phyloP scores from a whole-genome alignment of 352 stramenopile genomes.

The Blastocystis sp. region DNA sequence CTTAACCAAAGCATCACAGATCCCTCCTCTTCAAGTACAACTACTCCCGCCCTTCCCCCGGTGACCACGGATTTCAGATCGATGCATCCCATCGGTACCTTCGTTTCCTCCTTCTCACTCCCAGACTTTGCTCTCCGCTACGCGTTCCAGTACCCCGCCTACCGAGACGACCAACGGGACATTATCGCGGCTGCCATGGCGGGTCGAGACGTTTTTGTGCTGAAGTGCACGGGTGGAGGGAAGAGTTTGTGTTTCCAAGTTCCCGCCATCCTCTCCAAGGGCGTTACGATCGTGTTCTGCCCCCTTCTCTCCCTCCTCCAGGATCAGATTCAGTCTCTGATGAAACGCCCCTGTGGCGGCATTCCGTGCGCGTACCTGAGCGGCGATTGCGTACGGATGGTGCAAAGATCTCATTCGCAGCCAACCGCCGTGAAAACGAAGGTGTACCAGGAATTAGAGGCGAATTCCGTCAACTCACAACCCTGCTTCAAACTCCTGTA shows the following conservation, averaged over 20 bases:
- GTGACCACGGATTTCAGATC: neutral
- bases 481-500: constrained; percentile 59
- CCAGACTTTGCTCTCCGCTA: constrained; percentile 68
- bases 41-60: neutral
- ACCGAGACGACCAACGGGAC: constrained; percentile 88
- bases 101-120: neutral
- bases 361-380: constrained; percentile 80
- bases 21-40: neutral
- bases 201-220: constrained; percentile 90
- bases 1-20: neutral
- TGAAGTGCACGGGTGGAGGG: constrained; percentile 97
- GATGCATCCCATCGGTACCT: constrained; percentile 42
- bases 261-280: constrained; percentile 79
- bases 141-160: constrained; percentile 90
- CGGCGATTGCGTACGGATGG: constrained; percentile 10
- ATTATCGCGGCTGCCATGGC: constrained; percentile 86
- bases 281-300: constrained; percentile 93
- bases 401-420: neutral
- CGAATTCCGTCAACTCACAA: neutral
- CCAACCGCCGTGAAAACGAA: constrained; percentile 1
- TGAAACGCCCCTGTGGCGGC: constrained; percentile 74
- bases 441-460: constrained; percentile 3
- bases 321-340: constrained; percentile 87
- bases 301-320: constrained; percentile 96
- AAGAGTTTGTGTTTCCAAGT: constrained; percentile 97